phyloP scores from a whole-genome alignment of 2,329 filamentous ascomycete genomes.

The Hypoxylon sp. region DNA sequence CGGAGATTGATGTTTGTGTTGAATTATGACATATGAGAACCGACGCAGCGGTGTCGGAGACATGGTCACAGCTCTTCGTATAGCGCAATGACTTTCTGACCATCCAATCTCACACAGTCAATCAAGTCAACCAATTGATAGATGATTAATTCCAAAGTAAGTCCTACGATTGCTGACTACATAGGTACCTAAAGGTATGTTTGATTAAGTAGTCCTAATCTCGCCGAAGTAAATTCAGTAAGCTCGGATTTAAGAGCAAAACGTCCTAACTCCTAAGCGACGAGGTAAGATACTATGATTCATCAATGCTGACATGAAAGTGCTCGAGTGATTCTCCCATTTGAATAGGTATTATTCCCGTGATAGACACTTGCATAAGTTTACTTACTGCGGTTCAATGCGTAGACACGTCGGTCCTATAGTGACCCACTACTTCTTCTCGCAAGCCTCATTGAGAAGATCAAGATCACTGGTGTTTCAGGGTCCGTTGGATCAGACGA shows the following conservation, averaged over 20 bases:
- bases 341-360: not conserved
- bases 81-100: not conserved
- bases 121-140: not conserved
- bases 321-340: not conserved
- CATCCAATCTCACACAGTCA: no score
- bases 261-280: constrained; percentile 6
- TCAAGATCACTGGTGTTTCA: not conserved
- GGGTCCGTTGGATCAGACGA: not conserved
- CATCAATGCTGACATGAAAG: not conserved
- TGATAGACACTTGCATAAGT: not conserved
- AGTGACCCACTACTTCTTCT: not conserved
- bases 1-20: constrained; percentile 13
- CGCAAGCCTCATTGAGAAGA: not conserved
- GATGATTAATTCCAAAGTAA: not conserved
- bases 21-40: constrained; percentile 12
- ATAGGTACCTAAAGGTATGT: no score
- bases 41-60: not conserved
- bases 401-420: not conserved
- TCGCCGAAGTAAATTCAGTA: not conserved
- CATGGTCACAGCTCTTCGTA: not conserved
- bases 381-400: not conserved
- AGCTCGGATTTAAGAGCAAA: constrained; percentile 15
- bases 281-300: not conserved
- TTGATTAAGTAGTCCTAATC: not conserved
- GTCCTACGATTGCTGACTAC: not conserved